Percentiles rank a stretch among this genome's conserved stretches.
phyloP scores from a whole-genome alignment of 768 basidiomycete species.

The Gyrodon lividus region DNA sequence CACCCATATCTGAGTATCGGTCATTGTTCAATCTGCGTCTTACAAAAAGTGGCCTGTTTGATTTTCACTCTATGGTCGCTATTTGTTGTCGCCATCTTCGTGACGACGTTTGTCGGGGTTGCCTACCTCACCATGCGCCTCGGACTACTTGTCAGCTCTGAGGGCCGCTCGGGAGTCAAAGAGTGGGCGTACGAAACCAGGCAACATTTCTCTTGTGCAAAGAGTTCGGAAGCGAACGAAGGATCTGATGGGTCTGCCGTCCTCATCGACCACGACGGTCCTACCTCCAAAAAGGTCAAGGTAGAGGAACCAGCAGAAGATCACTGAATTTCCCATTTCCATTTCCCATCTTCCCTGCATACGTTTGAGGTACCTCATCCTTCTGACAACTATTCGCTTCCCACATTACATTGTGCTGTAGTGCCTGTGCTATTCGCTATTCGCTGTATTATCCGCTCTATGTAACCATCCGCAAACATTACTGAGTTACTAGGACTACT shows the following conservation, averaged over 20 bases:
- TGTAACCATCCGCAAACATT: neutral
- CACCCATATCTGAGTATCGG: neutral
- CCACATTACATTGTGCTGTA: too few species aligned
- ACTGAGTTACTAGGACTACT: too few species aligned
- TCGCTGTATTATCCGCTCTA: neutral
- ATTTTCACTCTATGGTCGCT: constrained; percentile 32
- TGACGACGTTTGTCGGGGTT: constrained; percentile 30
- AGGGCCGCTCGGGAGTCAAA: constrained; percentile 31
- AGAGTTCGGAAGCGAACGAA: constrained; percentile 19
- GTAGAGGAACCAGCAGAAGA: constrained; percentile 7
- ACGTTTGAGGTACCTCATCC: neutral
- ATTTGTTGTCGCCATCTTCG: constrained; percentile 33
- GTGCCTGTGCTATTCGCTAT: too few species aligned
- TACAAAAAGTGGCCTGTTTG: constrained; percentile 33
- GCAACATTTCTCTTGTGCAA: constrained; percentile 17
- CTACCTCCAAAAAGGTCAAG: constrained; percentile 20
- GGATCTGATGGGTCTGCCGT: constrained; percentile 27
- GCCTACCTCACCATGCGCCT: constrained; percentile 36
- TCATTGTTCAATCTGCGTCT: constrained; percentile 2
- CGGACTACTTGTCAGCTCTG: constrained; percentile 32
- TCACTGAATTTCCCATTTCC: neutral
- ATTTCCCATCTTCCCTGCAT: neutral
- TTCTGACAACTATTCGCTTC: too few species aligned
- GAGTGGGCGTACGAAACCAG: constrained; percentile 32
- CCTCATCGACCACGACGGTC: constrained; percentile 20